Evolutionary conservation across 2,329 filamentous ascomycete species (phyloP).

Genomic region (Amauroascus verrucosus): DNA sequence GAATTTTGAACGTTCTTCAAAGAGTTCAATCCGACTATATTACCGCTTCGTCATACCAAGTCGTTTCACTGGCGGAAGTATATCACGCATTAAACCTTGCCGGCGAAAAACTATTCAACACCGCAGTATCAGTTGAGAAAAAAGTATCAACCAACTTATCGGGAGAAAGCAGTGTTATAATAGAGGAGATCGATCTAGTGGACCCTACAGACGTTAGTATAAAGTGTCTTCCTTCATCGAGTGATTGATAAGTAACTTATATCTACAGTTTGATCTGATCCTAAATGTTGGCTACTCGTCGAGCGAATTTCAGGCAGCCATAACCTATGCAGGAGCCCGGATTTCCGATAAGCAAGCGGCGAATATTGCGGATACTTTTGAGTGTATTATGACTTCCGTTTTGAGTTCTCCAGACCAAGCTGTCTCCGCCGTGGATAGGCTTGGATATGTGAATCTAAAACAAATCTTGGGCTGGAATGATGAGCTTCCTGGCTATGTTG

Average conservation of each 20-base stretch:
- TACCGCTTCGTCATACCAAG: background rate
- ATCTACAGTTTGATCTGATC: background rate
- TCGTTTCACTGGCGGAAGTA: slow-evolving; percentile 30
- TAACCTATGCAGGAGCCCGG: background rate
- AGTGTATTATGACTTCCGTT: background rate
- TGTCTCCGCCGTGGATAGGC: background rate
- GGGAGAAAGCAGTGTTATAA: background rate
- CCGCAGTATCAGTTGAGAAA: slow-evolving; percentile 13
- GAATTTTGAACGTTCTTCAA: background rate
- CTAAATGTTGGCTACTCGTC: background rate
- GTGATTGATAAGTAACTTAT: background rate
- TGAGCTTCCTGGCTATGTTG: background rate
- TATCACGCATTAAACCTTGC: slow-evolving; percentile 34
- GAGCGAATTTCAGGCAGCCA: background rate
- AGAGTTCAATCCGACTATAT: slow-evolving; percentile 21
- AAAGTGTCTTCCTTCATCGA: background rate
- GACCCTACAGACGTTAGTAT: slow-evolving; percentile 1
- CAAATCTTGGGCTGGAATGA: slow-evolving; percentile 27
- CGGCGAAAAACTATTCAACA: slow-evolving; percentile 36
- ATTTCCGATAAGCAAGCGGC: background rate
- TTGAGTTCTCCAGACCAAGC: background rate
- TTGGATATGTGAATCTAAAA: background rate
- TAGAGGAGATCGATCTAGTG: background rate
- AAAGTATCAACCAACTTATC: background rate
- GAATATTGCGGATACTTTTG: background rate